Evolutionary conservation across 176 grass and related monocot species (phyloP), one percentile per base, ranked within the genome.

Genomic region (Triticum monococcum): DNA sequence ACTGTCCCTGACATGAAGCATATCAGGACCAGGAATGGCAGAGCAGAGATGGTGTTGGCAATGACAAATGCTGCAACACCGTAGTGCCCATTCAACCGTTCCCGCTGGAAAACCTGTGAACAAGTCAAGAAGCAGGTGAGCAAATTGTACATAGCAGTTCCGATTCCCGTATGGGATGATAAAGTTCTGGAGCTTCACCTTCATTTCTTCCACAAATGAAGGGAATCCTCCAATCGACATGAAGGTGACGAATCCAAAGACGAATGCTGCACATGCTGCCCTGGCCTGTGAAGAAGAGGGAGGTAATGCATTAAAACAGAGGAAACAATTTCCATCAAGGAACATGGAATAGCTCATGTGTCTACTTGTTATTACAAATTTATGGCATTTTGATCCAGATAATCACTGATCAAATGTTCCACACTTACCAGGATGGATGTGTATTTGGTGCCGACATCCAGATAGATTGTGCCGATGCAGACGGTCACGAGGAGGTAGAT

Each of bases 211-310:
- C 9, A 99, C 97, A 52, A 99, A 99, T 6, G 97, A 99, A 77
- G 97, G 97, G 36, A 99, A 99, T 78, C 97, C 97, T 90, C 97
- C 97, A 57, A 99, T 99, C 22, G 97, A 99, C 97, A 99, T 99
- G 79, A 99, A 99, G 22, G 97, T 99, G 46, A 99, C 94, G 13
- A 99, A 99, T 67, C 97, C 97, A 23, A 99, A 97, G 71, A 99
- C 90, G 8, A 99, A 99, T 0, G 97, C 91, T 72, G 92, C 84
- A 57, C 97, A 99, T 16, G 97, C 68, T 79, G 56, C 97, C 12
- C 97, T 90, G 48, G 94, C 90, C 97, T 99, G 82, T 85, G 76
- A 45, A 85, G 25, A 57, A 33, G 65, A 69, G 56, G 26, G 17
- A 91, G 10, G 18, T 52, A 84, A 50, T 23, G 61, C 45, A 46